Conservation (phyloP, 176 grass and related monocot species). For the Ensete glaucum region DNA sequence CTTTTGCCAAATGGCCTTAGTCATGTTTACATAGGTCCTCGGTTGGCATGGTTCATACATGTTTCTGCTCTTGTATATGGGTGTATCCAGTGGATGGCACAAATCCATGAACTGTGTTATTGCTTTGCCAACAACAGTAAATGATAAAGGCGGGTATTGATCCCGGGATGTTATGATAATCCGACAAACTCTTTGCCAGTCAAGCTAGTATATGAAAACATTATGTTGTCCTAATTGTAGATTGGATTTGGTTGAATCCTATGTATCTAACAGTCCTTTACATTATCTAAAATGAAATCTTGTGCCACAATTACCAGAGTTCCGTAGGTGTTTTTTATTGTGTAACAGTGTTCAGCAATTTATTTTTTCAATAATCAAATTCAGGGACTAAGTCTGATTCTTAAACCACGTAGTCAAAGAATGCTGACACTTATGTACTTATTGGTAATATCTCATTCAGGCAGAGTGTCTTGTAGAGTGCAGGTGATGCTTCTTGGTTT, state of each 20-base stretch:
- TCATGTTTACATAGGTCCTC: not conserved
- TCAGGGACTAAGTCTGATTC: not conserved
- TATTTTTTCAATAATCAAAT: not conserved
- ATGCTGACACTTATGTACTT: not conserved
- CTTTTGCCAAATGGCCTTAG: too few species aligned
- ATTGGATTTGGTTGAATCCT: too few species aligned
- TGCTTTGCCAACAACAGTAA: not conserved
- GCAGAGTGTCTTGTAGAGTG: slow-evolving; percentile 69
- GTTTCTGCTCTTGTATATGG: not conserved
- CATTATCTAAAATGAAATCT: too few species aligned
- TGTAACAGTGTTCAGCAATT: not conserved
- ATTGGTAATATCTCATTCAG: slow-evolving; percentile 30
- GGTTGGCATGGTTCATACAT: not conserved
- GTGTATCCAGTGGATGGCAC: not conserved
- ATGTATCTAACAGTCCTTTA: too few species aligned
- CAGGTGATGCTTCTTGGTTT: slow-evolving; percentile 99
- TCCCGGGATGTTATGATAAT: too few species aligned
- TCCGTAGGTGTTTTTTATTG: not conserved
- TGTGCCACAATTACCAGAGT: not conserved
- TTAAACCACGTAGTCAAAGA: not conserved
- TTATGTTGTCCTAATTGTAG: too few species aligned
- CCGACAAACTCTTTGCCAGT: too few species aligned
- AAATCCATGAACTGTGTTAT: not conserved
- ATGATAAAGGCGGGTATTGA: too few species aligned
- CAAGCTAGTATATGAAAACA: too few species aligned